Conservation (phyloP, 1,284 basidiomycete species). For the Mycocalia duriaeana region DNA sequence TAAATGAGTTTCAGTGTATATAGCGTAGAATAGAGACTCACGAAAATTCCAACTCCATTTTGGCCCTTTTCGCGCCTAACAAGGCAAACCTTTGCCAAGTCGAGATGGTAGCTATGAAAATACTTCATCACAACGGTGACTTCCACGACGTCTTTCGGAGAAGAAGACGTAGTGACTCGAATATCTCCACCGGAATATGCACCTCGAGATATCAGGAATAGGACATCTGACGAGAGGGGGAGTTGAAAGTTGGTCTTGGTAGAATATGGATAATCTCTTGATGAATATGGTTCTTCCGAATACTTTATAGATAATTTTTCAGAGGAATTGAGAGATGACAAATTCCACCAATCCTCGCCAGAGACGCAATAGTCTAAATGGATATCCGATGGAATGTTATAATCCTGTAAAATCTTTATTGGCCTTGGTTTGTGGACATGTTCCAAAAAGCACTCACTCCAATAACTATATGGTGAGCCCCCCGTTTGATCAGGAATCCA, state of each 20-base stretch:
- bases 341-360: conserved; percentile 7
- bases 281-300: no score
- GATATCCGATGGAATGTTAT: conserved; percentile 10
- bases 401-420: conserved; percentile 5
- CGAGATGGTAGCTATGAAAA: conserved; percentile 18
- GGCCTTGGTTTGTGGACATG: not conserved
- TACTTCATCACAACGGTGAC: conserved; percentile 30
- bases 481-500: not conserved
- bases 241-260: conserved; percentile 23
- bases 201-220: conserved; percentile 38
- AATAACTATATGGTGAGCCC: not conserved
- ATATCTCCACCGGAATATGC: conserved; percentile 20
- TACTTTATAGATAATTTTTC: no score
- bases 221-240: conserved; percentile 31
- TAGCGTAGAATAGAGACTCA: conserved; percentile 16
- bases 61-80: conserved; percentile 23
- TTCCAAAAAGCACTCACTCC: not conserved
- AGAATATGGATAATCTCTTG: no score
- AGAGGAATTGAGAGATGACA: no score
- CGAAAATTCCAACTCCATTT: conserved; percentile 37
- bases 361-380: conserved; percentile 9
- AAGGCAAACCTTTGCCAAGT: conserved; percentile 29
- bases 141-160: conserved; percentile 22
- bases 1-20: not conserved
- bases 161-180: conserved; percentile 22